These are phyloP conservation scores for Kwoniella pini DNA, from an alignment of 768 basidiomycete genomes.

Conservation along the genomic window DNA sequence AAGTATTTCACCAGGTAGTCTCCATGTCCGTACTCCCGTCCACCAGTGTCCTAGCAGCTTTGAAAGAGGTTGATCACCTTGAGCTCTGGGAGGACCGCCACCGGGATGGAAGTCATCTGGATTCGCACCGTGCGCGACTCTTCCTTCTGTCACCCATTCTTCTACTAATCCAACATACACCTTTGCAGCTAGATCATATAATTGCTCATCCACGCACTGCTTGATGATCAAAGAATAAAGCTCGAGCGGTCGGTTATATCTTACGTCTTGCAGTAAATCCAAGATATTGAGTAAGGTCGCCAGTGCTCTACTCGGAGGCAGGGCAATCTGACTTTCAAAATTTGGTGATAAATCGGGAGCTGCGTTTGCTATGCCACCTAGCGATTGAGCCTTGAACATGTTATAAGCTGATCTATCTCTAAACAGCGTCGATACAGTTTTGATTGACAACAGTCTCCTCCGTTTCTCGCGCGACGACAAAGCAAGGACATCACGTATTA, in stretches of 20 bases:
- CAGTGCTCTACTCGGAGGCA: constrained; percentile 7
- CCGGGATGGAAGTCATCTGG: constrained; percentile 42
- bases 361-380: not conserved
- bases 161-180: constrained; percentile 54
- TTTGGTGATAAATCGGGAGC: not conserved
- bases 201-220: constrained; percentile 31
- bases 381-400: not conserved
- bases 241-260: constrained; percentile 29
- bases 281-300: constrained; percentile 7
- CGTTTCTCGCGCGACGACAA: not conserved
- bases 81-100: constrained; percentile 36
- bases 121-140: constrained; percentile 48
- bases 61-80: constrained; percentile 14
- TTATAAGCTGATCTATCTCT: constrained; percentile 1
- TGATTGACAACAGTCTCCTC: not conserved
- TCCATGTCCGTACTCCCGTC: constrained; percentile 48
- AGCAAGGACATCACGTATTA: constrained; percentile 5
- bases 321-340: constrained; percentile 1
- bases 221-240: constrained; percentile 38
- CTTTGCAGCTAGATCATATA: constrained; percentile 45
- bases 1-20: constrained; percentile 46
- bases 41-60: constrained; percentile 42
- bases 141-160: constrained; percentile 54
- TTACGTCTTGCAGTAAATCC: constrained; percentile 28
- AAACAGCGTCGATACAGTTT: constrained; percentile 10